Evolutionary conservation across 345 rosid species (phyloP), one percentile per base, ranked within the genome.

Genomic region (Corymbia maculata): DNA sequence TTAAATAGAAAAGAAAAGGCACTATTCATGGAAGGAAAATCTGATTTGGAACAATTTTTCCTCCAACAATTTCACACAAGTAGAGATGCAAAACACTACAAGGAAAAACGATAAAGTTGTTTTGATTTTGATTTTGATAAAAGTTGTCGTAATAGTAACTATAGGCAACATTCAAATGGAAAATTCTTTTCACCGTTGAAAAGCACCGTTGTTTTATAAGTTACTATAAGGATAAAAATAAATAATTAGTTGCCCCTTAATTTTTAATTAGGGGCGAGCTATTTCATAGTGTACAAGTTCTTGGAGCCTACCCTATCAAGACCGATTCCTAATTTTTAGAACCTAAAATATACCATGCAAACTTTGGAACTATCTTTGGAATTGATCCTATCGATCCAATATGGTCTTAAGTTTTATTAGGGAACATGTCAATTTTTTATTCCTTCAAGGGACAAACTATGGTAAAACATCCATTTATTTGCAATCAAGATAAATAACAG

Each of bases 331-430:
- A 9, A 55, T 55, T 22, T 55, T 22, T 55, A 2, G 4, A 55
- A 9, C 9, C 9, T 3, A 8, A 0, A 55, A 55, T 28, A 5
- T 21, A 55, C 22, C 0, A 3, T 22, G 28, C 22, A 1, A 28
- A 55, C 12, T 55, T 55, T 55, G 61, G 61, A 55, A 22, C 0
- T 28, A 0, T 55, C 1, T 52, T 52, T 52, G 22, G 22, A 17
- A 52, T 0, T 0, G 0, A 55, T 12, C 61, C 11, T 55, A 21
- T 55, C 0, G 6, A 55, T 55, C 22, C 0, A 0, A 0, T 0
- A 0, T 0, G 0, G 2, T 55, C 61, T 5, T 55, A 55, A 5
- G 28, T 8, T 53, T 53, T 8, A 22, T 6, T 28, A 8, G 9
- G 12, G 28, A 55, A 55, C 22, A 55, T 21, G 28, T 28, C 61